Evolutionary conservation across 352 stramenopile genomes (phyloP).

Genomic region (Phytophthora sp.): DNA sequence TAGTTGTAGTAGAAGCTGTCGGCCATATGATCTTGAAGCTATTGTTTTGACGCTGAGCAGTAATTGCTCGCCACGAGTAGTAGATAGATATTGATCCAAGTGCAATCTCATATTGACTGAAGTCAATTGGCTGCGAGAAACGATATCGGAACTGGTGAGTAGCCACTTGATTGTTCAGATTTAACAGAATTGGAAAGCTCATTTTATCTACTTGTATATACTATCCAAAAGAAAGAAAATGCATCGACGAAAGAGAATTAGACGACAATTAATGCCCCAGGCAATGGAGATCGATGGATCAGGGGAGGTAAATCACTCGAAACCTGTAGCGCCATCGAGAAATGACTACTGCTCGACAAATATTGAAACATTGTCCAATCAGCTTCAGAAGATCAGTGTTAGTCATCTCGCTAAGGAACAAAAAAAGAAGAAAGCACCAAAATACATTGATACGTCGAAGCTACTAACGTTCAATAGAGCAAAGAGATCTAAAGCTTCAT

Average conservation of each 20-base stretch:
- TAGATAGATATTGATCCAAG: no score
- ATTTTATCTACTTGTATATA: not conserved
- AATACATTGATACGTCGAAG: constrained; percentile 15
- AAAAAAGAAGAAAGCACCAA: not conserved
- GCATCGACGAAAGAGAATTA: not conserved
- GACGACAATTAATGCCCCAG: constrained; percentile 4
- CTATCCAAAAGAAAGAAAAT: not conserved
- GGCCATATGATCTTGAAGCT: no score
- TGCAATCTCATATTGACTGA: no score
- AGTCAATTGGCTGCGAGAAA: no score
- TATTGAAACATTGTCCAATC: constrained; percentile 16
- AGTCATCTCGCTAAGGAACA: constrained; percentile 3
- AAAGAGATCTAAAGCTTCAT: not conserved
- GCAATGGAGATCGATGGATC: no score
- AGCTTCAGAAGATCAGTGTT: constrained; percentile 13
- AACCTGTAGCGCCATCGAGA: not conserved
- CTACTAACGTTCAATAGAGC: constrained; percentile 2
- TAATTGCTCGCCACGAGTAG: no score
- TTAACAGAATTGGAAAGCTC: not conserved
- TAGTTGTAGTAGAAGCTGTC: no score
- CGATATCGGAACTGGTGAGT: no score
- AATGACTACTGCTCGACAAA: constrained; percentile 11
- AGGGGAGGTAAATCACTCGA: not conserved
- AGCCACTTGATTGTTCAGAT: not conserved
- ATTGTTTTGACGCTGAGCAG: no score